Evolutionary conservation across 2,329 filamentous ascomycete species (phyloP).

Genomic region (Fusarium chaquense): DNA sequence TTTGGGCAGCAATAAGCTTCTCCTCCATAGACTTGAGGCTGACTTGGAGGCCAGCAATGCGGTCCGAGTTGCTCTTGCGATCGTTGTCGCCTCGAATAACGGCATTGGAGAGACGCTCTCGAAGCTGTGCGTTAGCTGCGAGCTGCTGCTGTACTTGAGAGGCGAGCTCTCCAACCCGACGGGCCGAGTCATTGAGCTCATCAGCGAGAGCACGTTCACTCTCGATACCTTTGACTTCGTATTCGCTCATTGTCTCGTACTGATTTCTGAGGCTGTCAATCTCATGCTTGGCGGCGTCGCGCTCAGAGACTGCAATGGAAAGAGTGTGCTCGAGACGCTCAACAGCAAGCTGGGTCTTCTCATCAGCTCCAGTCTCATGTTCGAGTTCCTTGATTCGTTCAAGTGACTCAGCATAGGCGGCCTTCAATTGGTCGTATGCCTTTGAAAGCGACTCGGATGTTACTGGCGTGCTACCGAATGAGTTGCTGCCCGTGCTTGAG

Average conservation of each 20-base stretch:
- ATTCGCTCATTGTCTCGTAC: constrained; percentile 67
- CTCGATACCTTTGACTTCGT: constrained; percentile 67
- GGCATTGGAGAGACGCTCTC: constrained; percentile 80
- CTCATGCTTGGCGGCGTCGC: constrained; percentile 77
- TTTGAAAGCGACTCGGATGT: constrained; percentile 78
- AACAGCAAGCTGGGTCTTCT: constrained; percentile 72
- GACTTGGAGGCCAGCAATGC: constrained; percentile 86
- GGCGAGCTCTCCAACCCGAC: constrained; percentile 83
- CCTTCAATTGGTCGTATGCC: constrained; percentile 81
- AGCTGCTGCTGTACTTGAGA: constrained; percentile 84
- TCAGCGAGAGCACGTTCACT: constrained; percentile 74
- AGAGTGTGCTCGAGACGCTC: constrained; percentile 76
- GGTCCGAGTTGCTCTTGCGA: constrained; percentile 81
- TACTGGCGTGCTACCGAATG: constrained; percentile 59
- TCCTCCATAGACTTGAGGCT: constrained; percentile 87
- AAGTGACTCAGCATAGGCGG: constrained; percentile 75
- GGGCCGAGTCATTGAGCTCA: constrained; percentile 79
- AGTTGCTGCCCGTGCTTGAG: constrained; percentile 47
- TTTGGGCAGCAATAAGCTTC: constrained; percentile 83
- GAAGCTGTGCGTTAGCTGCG: constrained; percentile 79
- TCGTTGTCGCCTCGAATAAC: constrained; percentile 86
- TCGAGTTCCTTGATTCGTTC: constrained; percentile 75
- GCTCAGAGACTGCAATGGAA: constrained; percentile 75
- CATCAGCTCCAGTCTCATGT: constrained; percentile 61
- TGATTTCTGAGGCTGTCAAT: constrained; percentile 71